Evolutionary conservation across 768 basidiomycete species (phyloP).

Genomic region (Macrocybe gigantea): DNA sequence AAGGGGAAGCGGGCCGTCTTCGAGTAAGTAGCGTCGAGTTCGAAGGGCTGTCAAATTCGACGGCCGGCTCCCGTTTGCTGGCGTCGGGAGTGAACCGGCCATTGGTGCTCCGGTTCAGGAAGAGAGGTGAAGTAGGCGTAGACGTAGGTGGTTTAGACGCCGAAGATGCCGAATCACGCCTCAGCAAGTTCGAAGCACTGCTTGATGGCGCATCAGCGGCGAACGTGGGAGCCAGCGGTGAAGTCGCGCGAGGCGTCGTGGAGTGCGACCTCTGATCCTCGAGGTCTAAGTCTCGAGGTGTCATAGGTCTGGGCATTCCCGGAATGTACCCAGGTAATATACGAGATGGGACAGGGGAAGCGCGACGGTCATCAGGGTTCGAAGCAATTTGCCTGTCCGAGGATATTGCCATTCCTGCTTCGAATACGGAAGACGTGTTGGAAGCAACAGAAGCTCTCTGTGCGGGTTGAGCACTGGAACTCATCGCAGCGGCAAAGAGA

Average conservation of each 20-base stretch:
- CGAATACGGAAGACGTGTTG: constrained; percentile 34
- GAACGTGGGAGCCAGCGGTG: constrained; percentile 41
- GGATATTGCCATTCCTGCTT: constrained; percentile 68
- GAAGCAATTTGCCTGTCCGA: constrained; percentile 42
- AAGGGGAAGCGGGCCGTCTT: constrained; percentile 69
- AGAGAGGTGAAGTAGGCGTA: constrained; percentile 31
- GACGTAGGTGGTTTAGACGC: constrained; percentile 44
- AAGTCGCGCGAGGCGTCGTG: constrained; percentile 76
- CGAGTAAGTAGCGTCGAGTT: constrained; percentile 49
- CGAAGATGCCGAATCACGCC: constrained; percentile 55
- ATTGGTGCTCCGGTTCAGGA: constrained; percentile 54
- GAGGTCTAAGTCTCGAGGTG: constrained; percentile 71
- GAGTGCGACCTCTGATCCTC: constrained; percentile 71
- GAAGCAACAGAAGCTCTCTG: constrained; percentile 29
- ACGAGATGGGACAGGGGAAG: constrained; percentile 59
- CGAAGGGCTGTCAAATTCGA: constrained; percentile 38
- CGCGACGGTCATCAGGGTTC: constrained; percentile 28
- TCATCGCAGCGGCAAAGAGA: constrained; percentile 8
- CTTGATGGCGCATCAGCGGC: constrained; percentile 25
- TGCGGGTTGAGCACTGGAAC: no score
- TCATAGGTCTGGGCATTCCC: constrained; percentile 89
- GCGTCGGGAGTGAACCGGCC: constrained; percentile 64
- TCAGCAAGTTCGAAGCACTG: constrained; percentile 31
- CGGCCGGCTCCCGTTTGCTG: constrained; percentile 28
- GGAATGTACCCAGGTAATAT: constrained; percentile 80